Percentiles rank a stretch among this genome's conserved stretches.
phyloP scores from a whole-genome alignment of 495 filamentous ascomycete genomes.

The Daldinia grandis region DNA sequence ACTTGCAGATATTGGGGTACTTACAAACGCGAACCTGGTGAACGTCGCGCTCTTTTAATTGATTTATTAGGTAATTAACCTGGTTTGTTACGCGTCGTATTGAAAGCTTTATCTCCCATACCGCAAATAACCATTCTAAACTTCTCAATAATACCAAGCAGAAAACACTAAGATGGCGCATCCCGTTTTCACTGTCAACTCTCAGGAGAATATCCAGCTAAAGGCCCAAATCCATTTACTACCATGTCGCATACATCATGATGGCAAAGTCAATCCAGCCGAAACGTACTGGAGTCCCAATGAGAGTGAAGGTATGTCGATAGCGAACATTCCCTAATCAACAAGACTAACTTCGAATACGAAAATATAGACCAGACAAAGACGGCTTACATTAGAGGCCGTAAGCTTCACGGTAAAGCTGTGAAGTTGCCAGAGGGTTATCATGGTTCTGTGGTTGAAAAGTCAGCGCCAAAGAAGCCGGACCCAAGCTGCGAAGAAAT shows the following conservation, averaged over 20 bases:
- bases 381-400: conserved; percentile 81
- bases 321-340: background rate
- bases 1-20: conserved; percentile 3
- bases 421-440: conserved; percentile 79
- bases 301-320: conserved; percentile 45
- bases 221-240: conserved; percentile 79
- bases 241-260: conserved; percentile 83
- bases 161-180: conserved; percentile 26
- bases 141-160: background rate
- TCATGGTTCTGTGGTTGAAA: conserved; percentile 62
- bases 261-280: conserved; percentile 72
- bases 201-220: conserved; percentile 27
- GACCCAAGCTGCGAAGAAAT: conserved; percentile 35
- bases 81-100: conserved; percentile 17
- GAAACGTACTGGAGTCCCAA: conserved; percentile 76
- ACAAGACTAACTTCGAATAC: background rate
- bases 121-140: background rate
- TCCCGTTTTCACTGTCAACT: conserved; percentile 23
- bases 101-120: background rate
- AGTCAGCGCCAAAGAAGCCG: conserved; percentile 44
- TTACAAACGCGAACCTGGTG: background rate
- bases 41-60: conserved; percentile 16
- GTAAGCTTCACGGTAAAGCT: conserved; percentile 75
- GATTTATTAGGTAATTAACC: conserved; percentile 27
- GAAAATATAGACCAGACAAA: conserved; percentile 52